These are phyloP conservation scores for Protostelium mycophagum DNA, from an alignment of 78 protist genomes.

Conservation along the genomic window DNA sequence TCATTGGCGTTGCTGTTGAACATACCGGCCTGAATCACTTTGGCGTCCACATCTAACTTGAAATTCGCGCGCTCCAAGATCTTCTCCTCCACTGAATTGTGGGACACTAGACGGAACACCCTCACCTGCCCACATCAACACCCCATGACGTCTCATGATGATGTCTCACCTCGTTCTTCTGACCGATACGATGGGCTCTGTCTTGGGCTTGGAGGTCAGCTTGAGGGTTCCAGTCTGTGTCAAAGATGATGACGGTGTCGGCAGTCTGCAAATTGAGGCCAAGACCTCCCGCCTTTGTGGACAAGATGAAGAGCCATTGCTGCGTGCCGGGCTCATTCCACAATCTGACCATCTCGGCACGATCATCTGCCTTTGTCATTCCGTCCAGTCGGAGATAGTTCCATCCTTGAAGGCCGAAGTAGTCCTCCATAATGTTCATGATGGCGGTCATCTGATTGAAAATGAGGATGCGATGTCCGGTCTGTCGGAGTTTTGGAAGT, in stretches of 20 bases:
- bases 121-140: slow-evolving; percentile 14
- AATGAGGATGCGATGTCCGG: slow-evolving; percentile 69
- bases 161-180: slow-evolving; percentile 79
- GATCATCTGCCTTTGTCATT: slow-evolving; percentile 70
- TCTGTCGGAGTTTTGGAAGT: slow-evolving; percentile 62
- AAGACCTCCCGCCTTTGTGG: slow-evolving; percentile 95
- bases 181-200: slow-evolving; percentile 98
- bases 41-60: slow-evolving; percentile 84
- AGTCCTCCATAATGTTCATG: slow-evolving; percentile 77
- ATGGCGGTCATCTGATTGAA: slow-evolving; percentile 77
- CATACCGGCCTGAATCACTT: slow-evolving; percentile 85
- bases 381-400: slow-evolving; percentile 84
- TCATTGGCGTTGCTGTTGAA: slow-evolving; percentile 66
- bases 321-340: slow-evolving; percentile 63
- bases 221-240: slow-evolving; percentile 94
- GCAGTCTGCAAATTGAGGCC: slow-evolving; percentile 95
- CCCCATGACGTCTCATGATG: background rate
- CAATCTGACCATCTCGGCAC: slow-evolving; percentile 47
- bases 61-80: slow-evolving; percentile 81
- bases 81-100: slow-evolving; percentile 78
- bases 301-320: slow-evolving; percentile 73
- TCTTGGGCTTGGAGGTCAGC: slow-evolving; percentile 82
- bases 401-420: slow-evolving; percentile 19
- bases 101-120: slow-evolving; percentile 87
- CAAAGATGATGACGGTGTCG: slow-evolving; percentile 92